Percentiles rank a stretch among this genome's conserved stretches.
These are phyloP conservation scores for Trypanosoma rangeli DNA, from an alignment of 208 protist genomes.

Conservation along the genomic window DNA sequence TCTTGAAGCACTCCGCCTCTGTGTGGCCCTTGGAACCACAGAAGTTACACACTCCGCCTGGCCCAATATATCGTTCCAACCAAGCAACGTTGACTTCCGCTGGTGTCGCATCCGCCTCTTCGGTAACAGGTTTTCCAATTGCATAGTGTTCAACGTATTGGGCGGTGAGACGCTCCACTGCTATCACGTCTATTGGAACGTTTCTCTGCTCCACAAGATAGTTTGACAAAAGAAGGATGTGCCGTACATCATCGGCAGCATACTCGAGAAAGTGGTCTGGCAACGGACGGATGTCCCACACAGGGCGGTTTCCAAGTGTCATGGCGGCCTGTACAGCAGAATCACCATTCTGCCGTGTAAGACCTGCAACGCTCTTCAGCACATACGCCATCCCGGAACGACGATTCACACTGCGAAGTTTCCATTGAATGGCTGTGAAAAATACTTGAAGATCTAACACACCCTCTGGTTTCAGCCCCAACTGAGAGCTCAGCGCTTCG, in stretches of 20 bases:
- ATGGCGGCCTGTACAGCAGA: slow-evolving; percentile 83
- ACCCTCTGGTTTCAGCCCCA: slow-evolving; percentile 48
- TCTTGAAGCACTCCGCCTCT: slow-evolving; percentile 87
- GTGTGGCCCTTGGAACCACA: slow-evolving; percentile 81
- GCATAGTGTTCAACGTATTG: slow-evolving; percentile 84
- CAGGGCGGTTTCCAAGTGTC: slow-evolving; percentile 73
- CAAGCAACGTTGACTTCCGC: slow-evolving; percentile 68
- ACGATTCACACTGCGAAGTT: slow-evolving; percentile 71
- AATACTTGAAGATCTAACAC: slow-evolving; percentile 87
- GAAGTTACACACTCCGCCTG: slow-evolving; percentile 72
- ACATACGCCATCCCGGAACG: slow-evolving; percentile 86
- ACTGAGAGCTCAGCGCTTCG: slow-evolving; percentile 83
- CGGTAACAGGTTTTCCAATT: slow-evolving; percentile 45
- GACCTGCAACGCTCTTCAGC: slow-evolving; percentile 62
- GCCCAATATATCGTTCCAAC: slow-evolving; percentile 82
- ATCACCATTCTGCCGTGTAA: slow-evolving; percentile 75
- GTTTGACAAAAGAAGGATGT: slow-evolving; percentile 72
- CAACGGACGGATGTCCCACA: slow-evolving; percentile 90
- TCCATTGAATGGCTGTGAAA: slow-evolving; percentile 86
- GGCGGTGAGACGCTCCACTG: slow-evolving; percentile 66
- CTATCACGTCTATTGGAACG: slow-evolving; percentile 21
- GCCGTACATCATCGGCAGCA: slow-evolving; percentile 86
- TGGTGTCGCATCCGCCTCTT: slow-evolving; percentile 70
- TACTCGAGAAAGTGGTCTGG: slow-evolving; percentile 88
- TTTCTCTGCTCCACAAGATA: slow-evolving; percentile 26